A percentile compares a stretch with the other conserved stretches of the same genome.
Evolutionary conservation across 441 rosid genomes (phyloP).

Genomic region (Aleurites moluccanus): DNA sequence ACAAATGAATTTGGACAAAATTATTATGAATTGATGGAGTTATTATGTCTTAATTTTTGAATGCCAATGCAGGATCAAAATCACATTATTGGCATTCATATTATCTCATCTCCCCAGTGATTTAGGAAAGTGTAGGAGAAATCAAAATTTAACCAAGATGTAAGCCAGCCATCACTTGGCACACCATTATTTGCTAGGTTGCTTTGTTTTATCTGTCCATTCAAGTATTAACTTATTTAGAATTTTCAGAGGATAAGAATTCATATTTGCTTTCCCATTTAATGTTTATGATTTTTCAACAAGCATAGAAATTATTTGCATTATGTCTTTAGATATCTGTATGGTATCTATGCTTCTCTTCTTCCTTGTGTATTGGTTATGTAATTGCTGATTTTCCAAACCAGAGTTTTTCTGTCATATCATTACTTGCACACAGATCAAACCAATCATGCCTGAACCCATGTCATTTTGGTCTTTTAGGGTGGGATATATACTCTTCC

Average conservation of each 20-base stretch:
- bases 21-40: not conserved
- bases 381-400: not conserved
- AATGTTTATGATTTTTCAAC: not conserved
- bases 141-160: not conserved
- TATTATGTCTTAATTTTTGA: conserved; percentile 1
- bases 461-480: conserved; percentile 37
- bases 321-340: not conserved
- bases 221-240: not conserved
- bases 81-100: not conserved
- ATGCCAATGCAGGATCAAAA: not conserved
- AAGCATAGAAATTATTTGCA: not conserved
- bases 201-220: not conserved
- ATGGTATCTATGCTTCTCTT: not conserved
- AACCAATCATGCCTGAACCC: not conserved
- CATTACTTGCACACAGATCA: not conserved
- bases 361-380: not conserved
- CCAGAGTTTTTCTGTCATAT: not conserved
- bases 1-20: not conserved
- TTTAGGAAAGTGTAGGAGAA: not conserved
- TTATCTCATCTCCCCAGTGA: not conserved
- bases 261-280: not conserved
- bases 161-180: not conserved
- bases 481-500: conserved; percentile 98
- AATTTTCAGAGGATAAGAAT: not conserved
- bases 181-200: not conserved